phyloP scores from a whole-genome alignment of 768 basidiomycete genomes.

The Dentipellis fragilis region DNA sequence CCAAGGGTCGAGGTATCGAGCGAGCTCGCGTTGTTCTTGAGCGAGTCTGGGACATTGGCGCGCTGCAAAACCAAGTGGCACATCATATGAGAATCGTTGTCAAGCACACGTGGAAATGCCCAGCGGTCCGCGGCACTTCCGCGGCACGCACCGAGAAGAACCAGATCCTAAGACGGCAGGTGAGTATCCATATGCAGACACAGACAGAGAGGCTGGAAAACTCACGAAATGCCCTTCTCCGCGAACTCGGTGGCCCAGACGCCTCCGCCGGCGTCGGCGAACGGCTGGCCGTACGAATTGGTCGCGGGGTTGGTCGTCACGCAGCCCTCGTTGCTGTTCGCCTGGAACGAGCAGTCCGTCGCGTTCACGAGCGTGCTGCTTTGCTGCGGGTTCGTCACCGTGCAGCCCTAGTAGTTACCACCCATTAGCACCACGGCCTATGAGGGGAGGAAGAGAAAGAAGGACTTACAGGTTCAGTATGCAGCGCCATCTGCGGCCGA shows the following conservation, averaged over 20 bases:
- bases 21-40: conserved; percentile 39
- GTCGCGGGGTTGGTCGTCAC: conserved; percentile 43
- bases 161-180: conserved; percentile 37
- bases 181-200: not conserved
- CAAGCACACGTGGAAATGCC: not conserved
- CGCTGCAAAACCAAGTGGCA: no score
- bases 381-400: conserved; percentile 36
- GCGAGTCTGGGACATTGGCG: conserved; percentile 33
- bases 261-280: conserved; percentile 60
- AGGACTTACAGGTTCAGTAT: conserved; percentile 40
- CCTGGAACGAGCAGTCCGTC: conserved; percentile 48
- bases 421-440: not conserved
- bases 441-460: no score
- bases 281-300: conserved; percentile 54
- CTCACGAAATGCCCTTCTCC: conserved; percentile 52
- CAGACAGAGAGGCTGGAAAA: conserved; percentile 3
- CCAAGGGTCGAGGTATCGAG: conserved; percentile 51
- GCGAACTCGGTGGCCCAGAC: conserved; percentile 71
- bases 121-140: not conserved
- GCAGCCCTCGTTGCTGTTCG: conserved; percentile 57
- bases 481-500: conserved; percentile 64
- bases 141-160: conserved; percentile 39
- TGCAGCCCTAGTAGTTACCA: conserved; percentile 35
- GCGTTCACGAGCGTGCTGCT: conserved; percentile 42
- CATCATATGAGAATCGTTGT: not conserved